Evolutionary conservation across 176 grass and related monocot genomes (phyloP), one percentile per base, ranked within the genome.

Genomic region (Metroxylon sagu): DNA sequence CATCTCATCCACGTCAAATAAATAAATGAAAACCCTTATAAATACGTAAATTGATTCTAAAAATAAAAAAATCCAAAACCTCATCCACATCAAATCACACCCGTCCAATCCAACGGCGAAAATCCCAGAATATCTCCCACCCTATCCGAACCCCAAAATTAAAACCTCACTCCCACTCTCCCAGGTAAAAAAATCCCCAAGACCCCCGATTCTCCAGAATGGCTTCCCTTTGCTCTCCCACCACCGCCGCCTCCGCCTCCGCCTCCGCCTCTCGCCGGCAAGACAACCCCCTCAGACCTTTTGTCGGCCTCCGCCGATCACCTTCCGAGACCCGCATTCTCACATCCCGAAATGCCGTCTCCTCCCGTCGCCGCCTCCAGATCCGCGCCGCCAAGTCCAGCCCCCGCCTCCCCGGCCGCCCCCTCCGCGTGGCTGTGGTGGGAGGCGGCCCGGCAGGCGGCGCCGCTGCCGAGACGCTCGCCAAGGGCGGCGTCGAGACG

Each of bases 401-500:
- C 75, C 78, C 84, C 14, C 89, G 70, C 67, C 76, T 97, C 17
- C 57, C 81, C 61, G 92, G 87, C 18, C 80, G 84, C 48, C 39
- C 70, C 57, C 78, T 97, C 61, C 83, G 83, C 8, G 92, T 97
- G 19, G 92, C 84, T 15, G 92, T 97, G 18, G 83, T 97, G 17
- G 83, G 92, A 0, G 92, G 92, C 0, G 92, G 92, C 1, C 92
- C 87, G 18, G 92, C 84, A 0, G 92, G 87, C 4, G 92, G 92
- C 10, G 78, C 87, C 0, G 87, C 84, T 31, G 92, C 87, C 26
- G 92, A 97, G 78, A 79, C 81, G 14, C 84, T 97, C 3, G 92
- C 92, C 1, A 97, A 97, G 78, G 92, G 92, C 17, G 92, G 92
- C 12, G 83, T 97, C 51, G 92, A 91, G 81, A 97, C 93, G 12